phyloP scores from a whole-genome alignment of 2,329 filamentous ascomycete genomes.

The Neoarthrinium moseri region DNA sequence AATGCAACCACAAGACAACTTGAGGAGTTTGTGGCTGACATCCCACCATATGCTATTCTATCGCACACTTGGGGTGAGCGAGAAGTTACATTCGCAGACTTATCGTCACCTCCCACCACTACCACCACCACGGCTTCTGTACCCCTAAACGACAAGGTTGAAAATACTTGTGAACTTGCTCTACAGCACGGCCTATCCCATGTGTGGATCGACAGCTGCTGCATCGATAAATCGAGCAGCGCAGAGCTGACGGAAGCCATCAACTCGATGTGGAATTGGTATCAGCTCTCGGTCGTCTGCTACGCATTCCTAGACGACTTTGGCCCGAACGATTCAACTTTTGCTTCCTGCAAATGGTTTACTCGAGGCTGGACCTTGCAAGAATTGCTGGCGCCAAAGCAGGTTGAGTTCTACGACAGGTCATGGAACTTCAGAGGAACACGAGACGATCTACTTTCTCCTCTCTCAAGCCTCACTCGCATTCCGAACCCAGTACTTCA shows the following conservation, averaged over 20 bases:
- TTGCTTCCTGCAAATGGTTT: background rate
- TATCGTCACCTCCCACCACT: too few relatives aligned
- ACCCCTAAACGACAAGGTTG: too few relatives aligned
- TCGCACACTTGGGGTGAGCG: constrained; percentile 33
- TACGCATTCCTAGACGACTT: constrained; percentile 24
- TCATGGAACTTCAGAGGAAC: background rate
- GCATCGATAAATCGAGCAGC: background rate
- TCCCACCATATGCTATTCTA: constrained; percentile 29
- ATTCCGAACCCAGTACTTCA: background rate
- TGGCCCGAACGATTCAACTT: constrained; percentile 14
- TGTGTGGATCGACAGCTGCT: background rate
- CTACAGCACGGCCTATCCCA: too few relatives aligned
- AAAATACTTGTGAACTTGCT: too few relatives aligned
- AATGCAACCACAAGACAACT: background rate
- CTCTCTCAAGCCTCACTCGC: too few relatives aligned
- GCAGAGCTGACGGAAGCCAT: too few relatives aligned
- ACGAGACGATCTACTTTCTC: background rate
- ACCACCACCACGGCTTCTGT: too few relatives aligned
- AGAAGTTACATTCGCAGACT: constrained; percentile 27
- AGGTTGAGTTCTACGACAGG: background rate
- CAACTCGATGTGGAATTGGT: constrained; percentile 23
- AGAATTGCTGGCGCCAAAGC: background rate
- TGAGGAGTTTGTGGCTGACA: background rate
- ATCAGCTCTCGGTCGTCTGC: constrained; percentile 15
- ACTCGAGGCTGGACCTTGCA: background rate